Evolutionary conservation across 208 protist species (phyloP), one percentile per base, ranked within the genome.

Genomic region (Novymonas esmeraldas): DNA sequence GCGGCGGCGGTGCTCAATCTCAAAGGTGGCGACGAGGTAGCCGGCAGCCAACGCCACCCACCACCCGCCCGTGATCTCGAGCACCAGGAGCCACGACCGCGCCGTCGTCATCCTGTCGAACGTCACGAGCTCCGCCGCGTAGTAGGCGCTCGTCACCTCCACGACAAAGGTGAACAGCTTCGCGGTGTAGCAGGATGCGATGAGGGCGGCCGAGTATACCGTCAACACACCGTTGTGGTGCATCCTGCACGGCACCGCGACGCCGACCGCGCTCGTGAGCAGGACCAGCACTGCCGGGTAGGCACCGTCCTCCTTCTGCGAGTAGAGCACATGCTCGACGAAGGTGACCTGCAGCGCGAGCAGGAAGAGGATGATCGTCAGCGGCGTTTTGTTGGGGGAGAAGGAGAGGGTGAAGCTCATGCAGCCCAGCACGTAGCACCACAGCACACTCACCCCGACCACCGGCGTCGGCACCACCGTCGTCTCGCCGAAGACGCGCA

Each of bases 311-410:
- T 92, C 87, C 41, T 85, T 83, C 69, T 96, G 92, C 14, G 88
- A 93, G 71, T 91, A 92, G 28, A 96, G 76, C 26, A 96, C 84
- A 46, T 94, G 84, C 75, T 96, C 89, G 2, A 96, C 82, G 67
- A 83, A 92, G 29, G 77, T 80, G 29, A 93, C 48, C 76, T 92
- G 78, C 39, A 87, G 28, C 16, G 86, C 82, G n/a, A 93, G 83
- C 29, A 89, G 60, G 50, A 90, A 86, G 14, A 96, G 62, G 16
- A 75, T n/a, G 2, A 85, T 44, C 18, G 85, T 62, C 34, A 93
- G 68, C 1, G 77, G 66, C 2, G 56, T 20, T 63, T 83, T 89
- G 78, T 66, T 81, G 16, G 58, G 67, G 14, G 80, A 81, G 68
- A 96, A 94, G n/a, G 91, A 70, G 18, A 84, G 41, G 9, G 70